phyloP scores from a whole-genome alignment of 176 grass and related monocot species.

The Calamus simplicifolius region DNA sequence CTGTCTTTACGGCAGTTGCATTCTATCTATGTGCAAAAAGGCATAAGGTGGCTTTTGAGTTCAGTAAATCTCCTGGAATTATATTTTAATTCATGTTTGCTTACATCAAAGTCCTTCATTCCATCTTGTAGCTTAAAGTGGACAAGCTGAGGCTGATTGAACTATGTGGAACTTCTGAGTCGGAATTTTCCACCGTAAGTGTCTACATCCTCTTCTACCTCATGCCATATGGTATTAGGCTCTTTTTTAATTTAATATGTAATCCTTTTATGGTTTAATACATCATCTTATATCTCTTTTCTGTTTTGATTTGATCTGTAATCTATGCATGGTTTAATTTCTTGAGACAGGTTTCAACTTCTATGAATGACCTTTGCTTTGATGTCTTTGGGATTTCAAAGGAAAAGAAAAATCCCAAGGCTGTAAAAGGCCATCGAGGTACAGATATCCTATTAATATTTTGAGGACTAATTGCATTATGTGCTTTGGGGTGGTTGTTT shows the following conservation, averaged over 20 bases:
- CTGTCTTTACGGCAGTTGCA: slow-evolving; percentile 78
- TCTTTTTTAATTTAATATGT: no score
- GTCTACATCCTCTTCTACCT: neutral
- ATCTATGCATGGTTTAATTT: neutral
- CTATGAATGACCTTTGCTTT: slow-evolving; percentile 89
- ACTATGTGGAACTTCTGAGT: slow-evolving; percentile 73
- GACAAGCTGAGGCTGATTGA: slow-evolving; percentile 89
- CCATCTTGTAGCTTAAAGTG: slow-evolving; percentile 64
- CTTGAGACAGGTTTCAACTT: slow-evolving; percentile 64
- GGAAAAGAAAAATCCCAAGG: slow-evolving; percentile 86
- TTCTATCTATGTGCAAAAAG: slow-evolving; percentile 96
- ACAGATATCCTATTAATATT: neutral
- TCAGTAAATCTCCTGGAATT: neutral
- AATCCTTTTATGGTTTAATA: neutral
- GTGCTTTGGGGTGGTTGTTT: no score
- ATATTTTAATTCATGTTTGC: no score
- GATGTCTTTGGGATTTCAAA: slow-evolving; percentile 90
- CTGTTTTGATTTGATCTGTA: neutral
- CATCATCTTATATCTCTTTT: neutral
- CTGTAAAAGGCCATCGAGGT: slow-evolving; percentile 89
- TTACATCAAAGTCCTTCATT: neutral
- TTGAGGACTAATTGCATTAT: no score
- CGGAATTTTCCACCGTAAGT: slow-evolving; percentile 78
- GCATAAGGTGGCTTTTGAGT: slow-evolving; percentile 54
- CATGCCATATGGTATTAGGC: neutral